These are phyloP conservation scores for Stentor coeruleus DNA, from an alignment of 73 alveolate species.

Conservation along the genomic window DNA sequence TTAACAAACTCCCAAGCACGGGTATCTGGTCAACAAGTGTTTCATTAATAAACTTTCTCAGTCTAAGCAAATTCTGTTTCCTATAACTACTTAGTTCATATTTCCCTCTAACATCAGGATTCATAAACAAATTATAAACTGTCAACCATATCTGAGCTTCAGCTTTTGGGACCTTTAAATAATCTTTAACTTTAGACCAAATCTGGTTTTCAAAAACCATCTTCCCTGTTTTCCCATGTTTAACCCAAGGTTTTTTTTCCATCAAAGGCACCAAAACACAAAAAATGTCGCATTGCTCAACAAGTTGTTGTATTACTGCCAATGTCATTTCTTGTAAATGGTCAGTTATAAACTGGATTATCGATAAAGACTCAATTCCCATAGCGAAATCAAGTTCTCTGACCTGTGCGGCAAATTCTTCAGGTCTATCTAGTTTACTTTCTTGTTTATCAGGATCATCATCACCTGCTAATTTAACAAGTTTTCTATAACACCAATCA, in stretches of 20 bases:
- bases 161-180: constrained; percentile 72
- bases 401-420: constrained; percentile 63
- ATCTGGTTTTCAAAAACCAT: constrained; percentile 85
- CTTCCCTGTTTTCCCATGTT: constrained; percentile 72
- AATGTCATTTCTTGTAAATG: constrained; percentile 90
- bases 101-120: constrained; percentile 91
- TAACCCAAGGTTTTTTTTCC: constrained; percentile 97
- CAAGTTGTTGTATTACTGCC: constrained; percentile 96
- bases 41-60: constrained; percentile 97
- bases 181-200: constrained; percentile 63
- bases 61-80: constrained; percentile 85
- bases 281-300: constrained; percentile 97
- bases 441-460: constrained; percentile 33
- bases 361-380: constrained; percentile 90
- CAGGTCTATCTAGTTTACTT: constrained; percentile 74
- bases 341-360: constrained; percentile 96
- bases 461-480: constrained; percentile 35
- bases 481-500: constrained; percentile 96
- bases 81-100: constrained; percentile 96
- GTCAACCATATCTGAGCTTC: constrained; percentile 98
- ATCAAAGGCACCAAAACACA: constrained; percentile 95
- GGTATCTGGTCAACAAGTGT: constrained; percentile 97
- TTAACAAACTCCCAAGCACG: constrained; percentile 79
- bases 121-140: constrained; percentile 95
- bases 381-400: constrained; percentile 60